phyloP scores from a whole-genome alignment of 2,329 filamentous ascomycete species.

The Xylaria sp. region DNA sequence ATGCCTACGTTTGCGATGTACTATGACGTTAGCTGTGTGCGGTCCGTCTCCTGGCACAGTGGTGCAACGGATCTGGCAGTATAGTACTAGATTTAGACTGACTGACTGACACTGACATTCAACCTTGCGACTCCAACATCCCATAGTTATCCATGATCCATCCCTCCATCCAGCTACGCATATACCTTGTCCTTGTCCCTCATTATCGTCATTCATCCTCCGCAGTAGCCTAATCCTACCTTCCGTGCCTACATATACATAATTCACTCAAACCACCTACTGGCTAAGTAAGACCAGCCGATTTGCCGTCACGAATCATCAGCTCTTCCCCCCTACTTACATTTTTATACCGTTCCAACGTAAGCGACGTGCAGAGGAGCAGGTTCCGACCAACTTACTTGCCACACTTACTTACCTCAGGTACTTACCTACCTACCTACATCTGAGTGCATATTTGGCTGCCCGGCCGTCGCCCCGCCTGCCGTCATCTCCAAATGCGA shows the following conservation, averaged over 20 bases:
- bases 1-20: neutral
- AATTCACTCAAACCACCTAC: neutral
- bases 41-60: neutral
- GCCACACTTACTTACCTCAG: neutral
- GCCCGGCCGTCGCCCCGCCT: conserved; percentile 4
- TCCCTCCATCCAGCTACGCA: too few species aligned
- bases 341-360: neutral
- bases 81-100: neutral
- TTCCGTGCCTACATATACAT: neutral
- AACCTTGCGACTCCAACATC: conserved; percentile 24
- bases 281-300: neutral
- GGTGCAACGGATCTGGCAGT: neutral
- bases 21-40: conserved; percentile 25
- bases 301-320: neutral
- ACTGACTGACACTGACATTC: neutral
- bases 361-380: neutral
- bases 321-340: neutral
- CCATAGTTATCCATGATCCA: neutral
- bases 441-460: conserved; percentile 4
- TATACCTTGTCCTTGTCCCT: neutral
- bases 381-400: too few species aligned
- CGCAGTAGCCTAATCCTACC: conserved; percentile 14
- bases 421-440: neutral
- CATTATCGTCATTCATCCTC: neutral
- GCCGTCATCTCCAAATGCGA: conserved; percentile 30